Evolutionary conservation across 257 asterid genomes (phyloP), one percentile per base, ranked within the genome.

Genomic region (Capsicum pubescens): DNA sequence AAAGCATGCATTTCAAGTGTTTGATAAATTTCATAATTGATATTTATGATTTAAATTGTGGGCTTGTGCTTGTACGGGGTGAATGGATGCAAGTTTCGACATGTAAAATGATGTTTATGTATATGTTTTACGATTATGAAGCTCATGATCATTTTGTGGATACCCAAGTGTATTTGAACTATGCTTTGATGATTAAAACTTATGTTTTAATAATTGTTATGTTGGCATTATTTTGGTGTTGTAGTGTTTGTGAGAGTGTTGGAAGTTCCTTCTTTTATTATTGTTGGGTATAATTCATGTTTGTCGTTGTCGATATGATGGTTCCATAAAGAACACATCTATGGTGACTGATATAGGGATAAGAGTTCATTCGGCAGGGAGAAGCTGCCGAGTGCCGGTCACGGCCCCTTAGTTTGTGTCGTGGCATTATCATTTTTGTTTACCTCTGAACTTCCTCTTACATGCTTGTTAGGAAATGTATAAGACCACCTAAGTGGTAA

Each of bases 141-240:
- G 44, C 80, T 50, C 60, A 48, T 72, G 59, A n/a, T 46, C 79
- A n/a, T 71, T 5, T 71, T 72, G 19, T 72, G 80, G 80, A 72
- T 48, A 72, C 80, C n/a, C 12, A 5, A 7, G 11, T 19, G 42
- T 72, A 72, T 11, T 72, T 72, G 80, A 71, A 48, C 59, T 48
- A 19, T 48, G 59, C 12, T 48, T 72, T 48, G 54, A 71, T 46
- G n/a, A 71, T n/a, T 71, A 71, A 71, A 46, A 39, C 79, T 36
- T 26, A 17, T 44, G 56, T 2, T 44, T 14, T 68, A 15, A 15
- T 39, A 68, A 39, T 68, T 8, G 26, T 39, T 68, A 39, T 68
- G 52, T 68, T 68, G 77, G 21, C 21, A 39, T 39, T 42, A 36
- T 8, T 68, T 39, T 69, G 54, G 54, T 26, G 77, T 69, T 69